These are phyloP conservation scores for Skeletonema marinoi DNA, from an alignment of 108 stramenopile genomes.

Conservation along the genomic window DNA sequence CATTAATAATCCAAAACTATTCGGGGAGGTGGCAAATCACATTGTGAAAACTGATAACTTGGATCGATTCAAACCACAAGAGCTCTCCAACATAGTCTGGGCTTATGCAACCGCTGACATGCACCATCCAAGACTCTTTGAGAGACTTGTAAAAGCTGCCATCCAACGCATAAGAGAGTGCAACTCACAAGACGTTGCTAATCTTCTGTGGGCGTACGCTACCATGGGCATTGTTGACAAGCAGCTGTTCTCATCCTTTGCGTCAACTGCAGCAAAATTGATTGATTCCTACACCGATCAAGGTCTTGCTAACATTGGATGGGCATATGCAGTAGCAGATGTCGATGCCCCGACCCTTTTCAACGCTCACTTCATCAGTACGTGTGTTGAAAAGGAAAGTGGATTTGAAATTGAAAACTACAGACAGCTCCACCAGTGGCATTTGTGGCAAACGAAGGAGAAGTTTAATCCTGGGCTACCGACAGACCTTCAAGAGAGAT, in stretches of 20 bases:
- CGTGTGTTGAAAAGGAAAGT: not conserved
- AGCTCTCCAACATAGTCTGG: not conserved
- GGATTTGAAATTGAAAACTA: too few relatives aligned
- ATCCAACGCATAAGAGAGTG: constrained; percentile 19
- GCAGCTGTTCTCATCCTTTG: too few relatives aligned
- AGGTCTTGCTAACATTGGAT: too few relatives aligned
- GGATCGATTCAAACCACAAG: not conserved
- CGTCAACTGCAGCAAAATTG: too few relatives aligned
- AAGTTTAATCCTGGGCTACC: too few relatives aligned
- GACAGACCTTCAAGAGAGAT: too few relatives aligned
- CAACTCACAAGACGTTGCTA: constrained; percentile 36
- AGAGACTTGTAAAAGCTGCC: not conserved
- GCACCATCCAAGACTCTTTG: not conserved
- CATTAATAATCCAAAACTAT: constrained; percentile 9
- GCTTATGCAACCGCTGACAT: constrained; percentile 29
- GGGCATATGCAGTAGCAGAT: not conserved
- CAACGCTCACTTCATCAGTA: constrained; percentile 16
- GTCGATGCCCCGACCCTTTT: constrained; percentile 25
- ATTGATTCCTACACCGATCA: too few relatives aligned
- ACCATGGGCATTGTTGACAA: not conserved
- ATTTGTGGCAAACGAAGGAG: too few relatives aligned
- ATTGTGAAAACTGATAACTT: not conserved
- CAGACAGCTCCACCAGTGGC: too few relatives aligned
- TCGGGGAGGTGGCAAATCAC: not conserved
- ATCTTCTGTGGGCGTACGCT: constrained; percentile 46